Evolutionary conservation across 352 stramenopile genomes (phyloP).

Genomic region (Phytophthora tubulina): DNA sequence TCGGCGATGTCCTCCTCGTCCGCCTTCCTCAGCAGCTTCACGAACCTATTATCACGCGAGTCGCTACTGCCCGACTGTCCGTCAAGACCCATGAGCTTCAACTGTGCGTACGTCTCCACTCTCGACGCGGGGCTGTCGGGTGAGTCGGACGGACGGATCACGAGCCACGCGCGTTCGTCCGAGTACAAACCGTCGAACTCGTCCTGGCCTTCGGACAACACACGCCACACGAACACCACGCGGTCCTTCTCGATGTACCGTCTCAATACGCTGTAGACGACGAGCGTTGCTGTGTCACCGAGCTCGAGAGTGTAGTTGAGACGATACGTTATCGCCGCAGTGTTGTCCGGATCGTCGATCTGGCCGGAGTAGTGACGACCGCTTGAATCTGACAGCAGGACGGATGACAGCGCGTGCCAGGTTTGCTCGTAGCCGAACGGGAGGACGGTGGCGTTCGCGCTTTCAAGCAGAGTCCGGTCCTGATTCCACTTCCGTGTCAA

Average conservation of each 20-base stretch:
- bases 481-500: background rate
- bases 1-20: constrained; percentile 8
- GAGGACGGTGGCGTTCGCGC: constrained; percentile 6
- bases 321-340: constrained; percentile 5
- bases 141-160: constrained; percentile 15
- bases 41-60: constrained; percentile 10
- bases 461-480: constrained; percentile 10
- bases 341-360: constrained; percentile 21
- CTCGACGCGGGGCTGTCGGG: background rate
- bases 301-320: constrained; percentile 4
- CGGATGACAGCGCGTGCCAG: constrained; percentile 1
- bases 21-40: constrained; percentile 6
- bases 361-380: constrained; percentile 11
- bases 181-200: constrained; percentile 45
- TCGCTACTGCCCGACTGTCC: background rate
- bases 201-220: constrained; percentile 39
- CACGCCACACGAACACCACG: constrained; percentile 65
- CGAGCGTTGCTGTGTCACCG: background rate
- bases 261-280: constrained; percentile 36
- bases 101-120: constrained; percentile 8
- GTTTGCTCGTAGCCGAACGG: constrained; percentile 12
- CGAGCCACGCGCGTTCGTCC: constrained; percentile 58
- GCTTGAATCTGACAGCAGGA: background rate
- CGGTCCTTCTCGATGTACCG: constrained; percentile 50
- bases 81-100: constrained; percentile 9